Evolutionary conservation across 768 basidiomycete species (phyloP).

Genomic region (Xerocomellus intermedius): DNA sequence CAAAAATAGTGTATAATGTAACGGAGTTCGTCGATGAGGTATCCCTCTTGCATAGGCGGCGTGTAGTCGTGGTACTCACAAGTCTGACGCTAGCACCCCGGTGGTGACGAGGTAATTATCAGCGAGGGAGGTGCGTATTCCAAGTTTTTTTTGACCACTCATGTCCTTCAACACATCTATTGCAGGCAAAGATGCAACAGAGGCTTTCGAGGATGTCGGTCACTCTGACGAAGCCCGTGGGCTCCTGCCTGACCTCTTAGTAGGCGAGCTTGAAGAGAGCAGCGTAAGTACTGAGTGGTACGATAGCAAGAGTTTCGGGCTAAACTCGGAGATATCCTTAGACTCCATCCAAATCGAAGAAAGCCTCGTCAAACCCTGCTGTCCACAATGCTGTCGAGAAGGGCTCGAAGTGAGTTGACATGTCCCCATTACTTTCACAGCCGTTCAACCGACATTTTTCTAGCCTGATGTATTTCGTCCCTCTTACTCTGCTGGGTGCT

Average conservation of each 20-base stretch:
- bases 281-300: constrained; percentile 44
- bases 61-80: constrained; percentile 6
- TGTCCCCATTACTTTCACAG: background rate
- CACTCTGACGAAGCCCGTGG: constrained; percentile 97
- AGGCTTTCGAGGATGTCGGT: constrained; percentile 98
- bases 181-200: constrained; percentile 91
- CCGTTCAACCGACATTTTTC: constrained; percentile 5
- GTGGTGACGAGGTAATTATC: constrained; percentile 96
- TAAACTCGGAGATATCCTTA: constrained; percentile 23
- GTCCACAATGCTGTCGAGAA: constrained; percentile 53
- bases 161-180: background rate
- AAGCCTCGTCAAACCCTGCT: constrained; percentile 40
- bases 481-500: constrained; percentile 72
- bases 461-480: constrained; percentile 82
- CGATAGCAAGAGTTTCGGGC: background rate
- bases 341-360: constrained; percentile 54
- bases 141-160: constrained; percentile 2
- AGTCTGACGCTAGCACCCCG: constrained; percentile 67
- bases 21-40: constrained; percentile 96
- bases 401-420: constrained; percentile 60
- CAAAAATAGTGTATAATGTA: constrained; percentile 79
- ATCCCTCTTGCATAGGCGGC: constrained; percentile 17
- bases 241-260: constrained; percentile 71
- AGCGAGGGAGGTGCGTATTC: constrained; percentile 80
- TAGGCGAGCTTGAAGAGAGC: constrained; percentile 79